Conservation (phyloP, 169 alveolate genomes). For the Eimeria brunetti region DNA sequence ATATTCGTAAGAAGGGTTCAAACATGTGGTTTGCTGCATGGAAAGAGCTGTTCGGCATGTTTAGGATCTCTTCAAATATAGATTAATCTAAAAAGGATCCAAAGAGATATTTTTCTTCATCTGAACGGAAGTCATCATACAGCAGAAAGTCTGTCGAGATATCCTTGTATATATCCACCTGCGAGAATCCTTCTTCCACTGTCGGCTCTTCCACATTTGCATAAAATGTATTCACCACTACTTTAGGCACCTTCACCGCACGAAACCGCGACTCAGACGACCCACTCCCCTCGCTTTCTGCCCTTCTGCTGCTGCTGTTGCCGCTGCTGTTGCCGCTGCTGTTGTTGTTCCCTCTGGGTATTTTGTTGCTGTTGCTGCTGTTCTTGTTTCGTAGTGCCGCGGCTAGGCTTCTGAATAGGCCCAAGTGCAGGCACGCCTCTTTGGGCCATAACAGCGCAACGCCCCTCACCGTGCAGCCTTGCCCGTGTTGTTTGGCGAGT, state of each 20-base stretch:
- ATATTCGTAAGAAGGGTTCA: not conserved
- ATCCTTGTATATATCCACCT: constrained; percentile 26
- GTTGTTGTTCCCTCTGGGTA: not conserved
- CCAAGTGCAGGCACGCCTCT: constrained; percentile 71
- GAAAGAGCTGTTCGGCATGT: not conserved
- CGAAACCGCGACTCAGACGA: constrained; percentile 57
- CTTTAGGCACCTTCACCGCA: constrained; percentile 29
- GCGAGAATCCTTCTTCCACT: constrained; percentile 20
- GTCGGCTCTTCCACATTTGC: constrained; percentile 77
- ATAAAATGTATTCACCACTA: constrained; percentile 64
- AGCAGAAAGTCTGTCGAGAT: constrained; percentile 25
- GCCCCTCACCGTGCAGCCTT: constrained; percentile 12
- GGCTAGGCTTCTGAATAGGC: constrained; percentile 49
- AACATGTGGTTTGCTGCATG: not conserved
- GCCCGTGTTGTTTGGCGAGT: constrained; percentile 53
- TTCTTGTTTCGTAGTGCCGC: not conserved
- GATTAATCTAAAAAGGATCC: constrained; percentile 36
- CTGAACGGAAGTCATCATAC: constrained; percentile 46
- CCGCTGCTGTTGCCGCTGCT: not conserved
- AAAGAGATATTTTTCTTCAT: constrained; percentile 15
- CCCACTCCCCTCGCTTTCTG: not conserved
- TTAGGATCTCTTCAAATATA: no score
- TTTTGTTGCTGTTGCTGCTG: not conserved
- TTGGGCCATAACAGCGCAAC: constrained; percentile 73
- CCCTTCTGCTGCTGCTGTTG: not conserved